Evolutionary conservation across 768 basidiomycete genomes (phyloP).

Genomic region (Amanita polypyramis): DNA sequence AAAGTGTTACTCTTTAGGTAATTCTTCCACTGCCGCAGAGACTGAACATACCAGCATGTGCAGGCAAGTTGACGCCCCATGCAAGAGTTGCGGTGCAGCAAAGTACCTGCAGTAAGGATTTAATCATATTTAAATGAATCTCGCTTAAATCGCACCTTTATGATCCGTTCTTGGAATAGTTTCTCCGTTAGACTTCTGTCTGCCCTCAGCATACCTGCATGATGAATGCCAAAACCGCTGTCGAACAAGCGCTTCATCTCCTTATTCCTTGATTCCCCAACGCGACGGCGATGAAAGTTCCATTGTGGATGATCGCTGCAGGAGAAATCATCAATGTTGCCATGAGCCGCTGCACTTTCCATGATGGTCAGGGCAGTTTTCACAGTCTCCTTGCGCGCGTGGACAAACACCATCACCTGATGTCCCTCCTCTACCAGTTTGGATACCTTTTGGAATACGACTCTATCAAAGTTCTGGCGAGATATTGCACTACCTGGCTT

Average conservation of each 20-base stretch:
- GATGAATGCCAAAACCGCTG: constrained; percentile 91
- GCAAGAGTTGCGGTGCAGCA: constrained; percentile 98
- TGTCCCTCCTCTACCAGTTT: constrained; percentile 86
- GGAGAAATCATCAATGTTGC: constrained; percentile 65
- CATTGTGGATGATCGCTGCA: constrained; percentile 76
- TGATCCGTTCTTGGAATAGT: constrained; percentile 82
- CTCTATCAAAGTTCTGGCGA: constrained; percentile 80
- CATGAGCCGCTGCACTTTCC: constrained; percentile 67
- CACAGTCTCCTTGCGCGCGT: constrained; percentile 96
- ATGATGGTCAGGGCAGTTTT: constrained; percentile 76
- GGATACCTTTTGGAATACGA: constrained; percentile 84
- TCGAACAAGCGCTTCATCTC: constrained; percentile 96
- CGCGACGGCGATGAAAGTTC: constrained; percentile 62
- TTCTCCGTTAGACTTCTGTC: constrained; percentile 94
- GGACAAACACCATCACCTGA: constrained; percentile 99
- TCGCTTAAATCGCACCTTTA: constrained; percentile 55
- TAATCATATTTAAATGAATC: background rate
- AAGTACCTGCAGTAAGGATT: constrained; percentile 55
- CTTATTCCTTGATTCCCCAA: constrained; percentile 80
- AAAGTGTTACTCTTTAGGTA: background rate
- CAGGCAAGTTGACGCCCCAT: constrained; percentile 98
- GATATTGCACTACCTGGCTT: constrained; percentile 66
- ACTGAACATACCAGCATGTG: constrained; percentile 68
- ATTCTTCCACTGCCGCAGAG: background rate
- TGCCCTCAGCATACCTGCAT: constrained; percentile 93